These are phyloP conservation scores for Ceratobasidium sp. DNA, from an alignment of 1,284 basidiomycete species.

Conservation along the genomic window DNA sequence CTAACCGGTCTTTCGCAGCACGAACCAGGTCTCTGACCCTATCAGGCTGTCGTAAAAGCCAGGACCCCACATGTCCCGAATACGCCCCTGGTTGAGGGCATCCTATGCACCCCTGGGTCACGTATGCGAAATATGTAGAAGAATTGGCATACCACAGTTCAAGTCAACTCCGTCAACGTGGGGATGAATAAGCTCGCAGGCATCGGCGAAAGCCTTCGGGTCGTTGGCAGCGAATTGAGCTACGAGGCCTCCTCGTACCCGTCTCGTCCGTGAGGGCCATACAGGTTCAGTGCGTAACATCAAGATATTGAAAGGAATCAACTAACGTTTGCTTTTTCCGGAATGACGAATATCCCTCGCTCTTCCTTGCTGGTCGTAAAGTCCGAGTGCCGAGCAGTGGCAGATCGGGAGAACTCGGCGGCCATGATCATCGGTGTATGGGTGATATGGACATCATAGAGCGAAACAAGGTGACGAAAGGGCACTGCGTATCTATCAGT, in stretches of 20 bases:
- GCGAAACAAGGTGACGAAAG: constrained; percentile 64
- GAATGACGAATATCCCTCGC: constrained; percentile 62
- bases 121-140: not conserved
- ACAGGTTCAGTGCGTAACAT: constrained; percentile 35
- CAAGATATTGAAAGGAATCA: not conserved
- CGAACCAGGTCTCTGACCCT: constrained; percentile 61
- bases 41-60: constrained; percentile 65
- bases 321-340: constrained; percentile 45
- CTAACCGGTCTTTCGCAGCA: constrained; percentile 61
- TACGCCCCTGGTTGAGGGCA: constrained; percentile 65
- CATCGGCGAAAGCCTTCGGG: constrained; percentile 61
- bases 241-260: constrained; percentile 61
- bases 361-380: constrained; percentile 62
- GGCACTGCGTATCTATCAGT: constrained; percentile 54
- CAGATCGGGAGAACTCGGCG: constrained; percentile 64
- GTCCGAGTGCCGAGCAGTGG: constrained; percentile 62
- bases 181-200: constrained; percentile 62
- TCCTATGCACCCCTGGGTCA: constrained; percentile 48
- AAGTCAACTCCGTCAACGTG: constrained; percentile 66
- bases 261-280: constrained; percentile 45
- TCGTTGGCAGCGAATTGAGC: constrained; percentile 66
- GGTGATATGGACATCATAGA: constrained; percentile 67
- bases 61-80: constrained; percentile 65
- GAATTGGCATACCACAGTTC: constrained; percentile 59
- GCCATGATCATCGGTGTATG: constrained; percentile 70